Percentiles rank a stretch among this genome's conserved stretches.
These are phyloP conservation scores for Kalanchoe fedtschenkoi DNA, from an alignment of 164 flowering plant genomes.

Conservation along the genomic window DNA sequence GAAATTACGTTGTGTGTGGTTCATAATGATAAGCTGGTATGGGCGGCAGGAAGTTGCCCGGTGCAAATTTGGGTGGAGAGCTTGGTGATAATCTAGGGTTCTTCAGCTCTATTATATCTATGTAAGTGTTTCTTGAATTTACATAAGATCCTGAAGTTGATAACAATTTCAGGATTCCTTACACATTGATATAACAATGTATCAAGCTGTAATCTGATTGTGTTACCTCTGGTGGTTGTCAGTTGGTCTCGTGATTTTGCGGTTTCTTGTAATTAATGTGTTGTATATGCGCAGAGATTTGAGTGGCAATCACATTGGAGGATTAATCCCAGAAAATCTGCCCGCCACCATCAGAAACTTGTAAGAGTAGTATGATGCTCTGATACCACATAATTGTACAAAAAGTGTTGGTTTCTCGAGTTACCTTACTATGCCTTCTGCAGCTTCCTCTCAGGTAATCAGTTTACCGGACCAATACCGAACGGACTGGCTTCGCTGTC, in stretches of 20 bases:
- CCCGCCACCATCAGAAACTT: conserved; percentile 36
- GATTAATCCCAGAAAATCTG: conserved; percentile 49
- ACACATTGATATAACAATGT: too few relatives aligned
- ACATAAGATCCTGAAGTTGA: neutral
- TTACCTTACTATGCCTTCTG: conserved; percentile 5
- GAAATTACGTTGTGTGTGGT: neutral
- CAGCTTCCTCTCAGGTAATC: conserved; percentile 42
- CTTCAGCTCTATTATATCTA: conserved; percentile 31
- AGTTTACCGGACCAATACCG: conserved; percentile 47
- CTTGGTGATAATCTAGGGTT: conserved; percentile 25
- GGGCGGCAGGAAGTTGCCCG: conserved; percentile 26
- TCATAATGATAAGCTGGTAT: conserved; percentile 7
- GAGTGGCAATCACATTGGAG: conserved; percentile 81
- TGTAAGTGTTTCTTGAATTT: conserved; percentile 26
- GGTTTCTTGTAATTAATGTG: conserved; percentile 2
- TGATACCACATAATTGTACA: neutral
- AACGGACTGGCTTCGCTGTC: conserved; percentile 20
- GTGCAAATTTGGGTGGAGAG: conserved; percentile 40
- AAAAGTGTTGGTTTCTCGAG: neutral
- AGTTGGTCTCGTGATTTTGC: neutral
- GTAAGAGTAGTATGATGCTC: conserved; percentile 17
- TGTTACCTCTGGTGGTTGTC: neutral
- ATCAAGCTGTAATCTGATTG: too few relatives aligned
- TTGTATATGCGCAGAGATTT: conserved; percentile 33
- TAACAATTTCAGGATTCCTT: too few relatives aligned